Percentiles rank a stretch among this genome's conserved stretches.
phyloP scores from a whole-genome alignment of 352 stramenopile species.

The Pythium folliculosum region DNA sequence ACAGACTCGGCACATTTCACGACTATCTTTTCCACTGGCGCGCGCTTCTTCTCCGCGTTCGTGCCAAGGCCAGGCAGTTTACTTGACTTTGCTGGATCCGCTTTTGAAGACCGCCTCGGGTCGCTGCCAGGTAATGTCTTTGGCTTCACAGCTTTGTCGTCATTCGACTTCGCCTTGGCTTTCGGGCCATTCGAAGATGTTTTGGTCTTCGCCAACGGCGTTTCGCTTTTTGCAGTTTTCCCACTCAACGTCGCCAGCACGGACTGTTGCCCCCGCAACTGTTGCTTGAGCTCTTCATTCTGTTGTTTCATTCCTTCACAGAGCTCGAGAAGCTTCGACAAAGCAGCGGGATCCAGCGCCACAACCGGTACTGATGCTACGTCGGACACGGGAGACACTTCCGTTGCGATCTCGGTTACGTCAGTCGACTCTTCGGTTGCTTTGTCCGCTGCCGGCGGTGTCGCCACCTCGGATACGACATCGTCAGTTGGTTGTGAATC shows the following conservation, averaged over 20 bases:
- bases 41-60: background rate
- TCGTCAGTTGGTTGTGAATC: background rate
- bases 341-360: slow-evolving; percentile 27
- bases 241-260: slow-evolving; percentile 38
- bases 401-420: background rate
- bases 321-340: slow-evolving; percentile 55
- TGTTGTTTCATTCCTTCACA: slow-evolving; percentile 59
- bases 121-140: background rate
- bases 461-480: background rate
- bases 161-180: background rate
- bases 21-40: background rate
- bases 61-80: background rate
- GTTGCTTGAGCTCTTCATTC: slow-evolving; percentile 59
- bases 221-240: background rate
- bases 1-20: background rate
- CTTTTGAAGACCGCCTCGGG: background rate
- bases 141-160: background rate
- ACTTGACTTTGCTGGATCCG: background rate
- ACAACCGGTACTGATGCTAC: slow-evolving; percentile 1
- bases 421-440: background rate
- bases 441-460: background rate
- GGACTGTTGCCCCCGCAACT: slow-evolving; percentile 45
- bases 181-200: background rate
- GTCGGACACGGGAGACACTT: background rate
- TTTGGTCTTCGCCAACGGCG: background rate